Percentiles rank a stretch among this genome's conserved stretches.
phyloP scores from a whole-genome alignment of 208 protist genomes.

The Crithidia brevicula region DNA sequence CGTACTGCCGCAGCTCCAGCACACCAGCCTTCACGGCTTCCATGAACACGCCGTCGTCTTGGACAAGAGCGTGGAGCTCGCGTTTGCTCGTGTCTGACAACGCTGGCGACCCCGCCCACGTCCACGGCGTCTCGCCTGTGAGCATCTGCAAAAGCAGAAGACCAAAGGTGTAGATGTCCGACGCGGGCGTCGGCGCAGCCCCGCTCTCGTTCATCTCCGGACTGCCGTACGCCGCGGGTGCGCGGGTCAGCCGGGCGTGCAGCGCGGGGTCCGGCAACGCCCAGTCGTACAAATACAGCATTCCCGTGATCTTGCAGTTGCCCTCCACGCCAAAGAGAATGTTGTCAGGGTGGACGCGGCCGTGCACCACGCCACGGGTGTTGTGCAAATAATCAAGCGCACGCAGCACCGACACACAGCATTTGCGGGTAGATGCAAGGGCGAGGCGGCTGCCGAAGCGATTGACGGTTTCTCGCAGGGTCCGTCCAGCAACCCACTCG shows the following conservation, averaged over 20 bases:
- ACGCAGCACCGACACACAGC: constrained; percentile 42
- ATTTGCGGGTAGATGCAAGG: constrained; percentile 30
- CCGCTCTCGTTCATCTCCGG: constrained; percentile 43
- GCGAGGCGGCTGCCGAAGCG: constrained; percentile 46
- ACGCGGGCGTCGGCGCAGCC: constrained; percentile 23
- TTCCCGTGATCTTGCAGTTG: constrained; percentile 49
- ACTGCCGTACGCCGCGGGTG: constrained; percentile 32
- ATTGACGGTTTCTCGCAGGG: constrained; percentile 31
- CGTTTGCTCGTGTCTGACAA: not conserved
- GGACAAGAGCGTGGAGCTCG: constrained; percentile 21
- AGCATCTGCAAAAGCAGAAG: constrained; percentile 52
- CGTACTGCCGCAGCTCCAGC: constrained; percentile 31
- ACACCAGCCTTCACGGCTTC: constrained; percentile 11
- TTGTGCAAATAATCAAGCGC: constrained; percentile 58
- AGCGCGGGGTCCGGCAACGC: constrained; percentile 8
- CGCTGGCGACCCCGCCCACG: constrained; percentile 20
- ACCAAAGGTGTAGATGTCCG: constrained; percentile 57
- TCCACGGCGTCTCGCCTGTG: constrained; percentile 43
- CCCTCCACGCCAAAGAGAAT: constrained; percentile 48
- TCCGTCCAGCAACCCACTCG: constrained; percentile 48
- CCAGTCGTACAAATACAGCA: constrained; percentile 38
- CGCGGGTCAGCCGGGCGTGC: constrained; percentile 2
- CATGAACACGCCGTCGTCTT: constrained; percentile 22
- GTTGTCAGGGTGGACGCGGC: constrained; percentile 37
- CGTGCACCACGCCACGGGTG: constrained; percentile 40